Conservation (phyloP, 202 grass and related monocot genomes). For the Bolboschoenoplectus hybrid region DNA sequence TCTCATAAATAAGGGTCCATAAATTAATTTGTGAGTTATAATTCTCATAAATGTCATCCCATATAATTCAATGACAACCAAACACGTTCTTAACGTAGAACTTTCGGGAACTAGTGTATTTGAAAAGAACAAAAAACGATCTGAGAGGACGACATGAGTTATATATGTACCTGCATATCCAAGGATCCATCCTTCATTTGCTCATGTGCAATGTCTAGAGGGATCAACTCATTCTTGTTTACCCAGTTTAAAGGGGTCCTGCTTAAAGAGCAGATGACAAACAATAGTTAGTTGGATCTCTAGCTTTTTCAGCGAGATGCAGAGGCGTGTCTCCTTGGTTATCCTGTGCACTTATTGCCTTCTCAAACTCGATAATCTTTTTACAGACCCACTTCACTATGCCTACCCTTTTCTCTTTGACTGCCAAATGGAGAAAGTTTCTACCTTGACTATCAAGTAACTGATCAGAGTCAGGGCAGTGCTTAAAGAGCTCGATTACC, state of each 20-base stretch:
- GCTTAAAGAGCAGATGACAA: neutral
- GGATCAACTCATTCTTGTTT: neutral
- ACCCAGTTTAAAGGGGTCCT: neutral
- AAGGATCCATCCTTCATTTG: neutral
- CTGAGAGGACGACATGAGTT: neutral
- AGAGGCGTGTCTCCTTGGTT: slow-evolving; percentile 61
- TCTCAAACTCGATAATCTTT: slow-evolving; percentile 36
- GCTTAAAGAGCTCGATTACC: slow-evolving; percentile 50
- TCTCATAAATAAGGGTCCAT: too few relatives aligned
- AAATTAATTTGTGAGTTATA: too few relatives aligned
- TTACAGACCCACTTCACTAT: slow-evolving; percentile 51
- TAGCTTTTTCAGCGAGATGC: slow-evolving; percentile 51
- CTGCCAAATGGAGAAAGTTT: slow-evolving; percentile 68
- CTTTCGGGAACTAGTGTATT: too few relatives aligned
- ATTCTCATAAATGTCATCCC: too few relatives aligned
- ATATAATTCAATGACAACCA: too few relatives aligned
- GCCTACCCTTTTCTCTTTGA: slow-evolving; percentile 49
- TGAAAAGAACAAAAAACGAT: too few relatives aligned
- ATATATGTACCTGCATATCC: neutral
- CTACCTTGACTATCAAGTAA: slow-evolving; percentile 59
- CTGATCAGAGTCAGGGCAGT: slow-evolving; percentile 60
- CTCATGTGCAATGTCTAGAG: neutral
- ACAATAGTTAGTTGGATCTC: neutral
- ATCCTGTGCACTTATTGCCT: slow-evolving; percentile 58
- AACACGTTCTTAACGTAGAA: too few relatives aligned